phyloP scores from a whole-genome alignment of 2,329 filamentous ascomycete species.

The Clonostachys rosea region DNA sequence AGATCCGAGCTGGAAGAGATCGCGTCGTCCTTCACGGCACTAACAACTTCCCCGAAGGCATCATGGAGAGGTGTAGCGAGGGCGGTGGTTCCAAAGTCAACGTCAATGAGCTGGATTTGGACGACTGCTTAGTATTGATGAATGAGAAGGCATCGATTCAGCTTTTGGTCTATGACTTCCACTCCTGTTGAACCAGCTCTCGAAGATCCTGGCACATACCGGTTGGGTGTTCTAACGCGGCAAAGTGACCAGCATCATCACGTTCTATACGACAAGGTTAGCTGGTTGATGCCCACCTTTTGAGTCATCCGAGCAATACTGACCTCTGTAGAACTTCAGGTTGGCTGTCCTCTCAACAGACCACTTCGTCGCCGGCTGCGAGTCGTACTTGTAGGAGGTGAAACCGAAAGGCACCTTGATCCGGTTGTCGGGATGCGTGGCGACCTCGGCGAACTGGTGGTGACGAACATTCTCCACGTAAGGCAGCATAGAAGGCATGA shows the following conservation, averaged over 20 bases:
- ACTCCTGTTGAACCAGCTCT: neutral
- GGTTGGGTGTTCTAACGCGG: conserved; percentile 7
- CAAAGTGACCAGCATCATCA: conserved; percentile 10
- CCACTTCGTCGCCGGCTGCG: conserved; percentile 5
- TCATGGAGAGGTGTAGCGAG: conserved; percentile 44
- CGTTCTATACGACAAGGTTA: conserved; percentile 4
- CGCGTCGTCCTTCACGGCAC: conserved; percentile 47
- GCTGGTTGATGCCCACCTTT: neutral
- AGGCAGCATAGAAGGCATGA: conserved; percentile 8
- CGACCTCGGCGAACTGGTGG: conserved; percentile 6
- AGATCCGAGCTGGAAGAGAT: conserved; percentile 26
- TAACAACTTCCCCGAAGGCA: conserved; percentile 42
- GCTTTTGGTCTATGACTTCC: too few relatives aligned
- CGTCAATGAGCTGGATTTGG: conserved; percentile 47
- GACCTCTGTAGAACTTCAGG: conserved; percentile 9
- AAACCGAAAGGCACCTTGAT: conserved; percentile 10
- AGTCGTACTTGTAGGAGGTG: conserved; percentile 8
- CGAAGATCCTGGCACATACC: conserved; percentile 3
- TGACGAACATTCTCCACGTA: conserved; percentile 8
- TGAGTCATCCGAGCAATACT: neutral
- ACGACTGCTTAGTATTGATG: conserved; percentile 33
- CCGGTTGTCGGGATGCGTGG: conserved; percentile 6
- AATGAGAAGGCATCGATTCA: conserved; percentile 22
- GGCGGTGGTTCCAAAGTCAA: conserved; percentile 51
- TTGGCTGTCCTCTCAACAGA: conserved; percentile 8